phyloP scores from a whole-genome alignment of 2,329 filamentous ascomycete genomes.

The Scedosporium boydii region DNA sequence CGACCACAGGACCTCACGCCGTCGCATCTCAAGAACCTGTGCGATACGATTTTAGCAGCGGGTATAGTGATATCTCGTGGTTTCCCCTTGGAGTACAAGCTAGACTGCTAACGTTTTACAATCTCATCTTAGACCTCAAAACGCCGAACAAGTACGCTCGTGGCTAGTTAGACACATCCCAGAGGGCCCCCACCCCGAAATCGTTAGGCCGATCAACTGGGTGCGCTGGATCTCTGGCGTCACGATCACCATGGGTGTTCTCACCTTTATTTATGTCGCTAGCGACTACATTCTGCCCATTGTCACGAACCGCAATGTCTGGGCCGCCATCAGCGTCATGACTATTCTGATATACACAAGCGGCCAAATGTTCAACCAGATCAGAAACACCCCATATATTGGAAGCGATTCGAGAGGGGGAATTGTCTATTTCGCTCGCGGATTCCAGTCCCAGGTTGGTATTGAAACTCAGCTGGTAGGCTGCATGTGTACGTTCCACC shows the following conservation, averaged over 20 bases:
- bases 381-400: conserved; percentile 91
- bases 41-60: conserved; percentile 76
- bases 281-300: conserved; percentile 74
- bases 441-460: conserved; percentile 90
- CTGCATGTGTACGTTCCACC: conserved; percentile 67
- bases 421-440: conserved; percentile 79
- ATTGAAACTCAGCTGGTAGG: conserved; percentile 94
- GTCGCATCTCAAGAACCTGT: conserved; percentile 57
- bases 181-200: conserved; percentile 64
- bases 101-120: conserved; percentile 2
- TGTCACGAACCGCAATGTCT: conserved; percentile 83
- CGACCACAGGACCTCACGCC: conserved; percentile 69
- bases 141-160: conserved; percentile 66
- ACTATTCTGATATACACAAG: conserved; percentile 86
- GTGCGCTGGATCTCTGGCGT: conserved; percentile 59
- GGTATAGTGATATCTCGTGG: conserved; percentile 40
- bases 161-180: conserved; percentile 76
- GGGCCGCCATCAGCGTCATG: conserved; percentile 85
- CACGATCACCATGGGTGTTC: conserved; percentile 57
- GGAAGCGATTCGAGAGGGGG: conserved; percentile 75
- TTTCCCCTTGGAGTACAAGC: not conserved
- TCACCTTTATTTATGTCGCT: conserved; percentile 61
- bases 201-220: conserved; percentile 84
- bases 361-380: conserved; percentile 99
- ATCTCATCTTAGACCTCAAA: conserved; percentile 47